Evolutionary conservation across 129 eudicot species (phyloP), one percentile per base, ranked within the genome.

Genomic region (Erigeron canadensis): DNA sequence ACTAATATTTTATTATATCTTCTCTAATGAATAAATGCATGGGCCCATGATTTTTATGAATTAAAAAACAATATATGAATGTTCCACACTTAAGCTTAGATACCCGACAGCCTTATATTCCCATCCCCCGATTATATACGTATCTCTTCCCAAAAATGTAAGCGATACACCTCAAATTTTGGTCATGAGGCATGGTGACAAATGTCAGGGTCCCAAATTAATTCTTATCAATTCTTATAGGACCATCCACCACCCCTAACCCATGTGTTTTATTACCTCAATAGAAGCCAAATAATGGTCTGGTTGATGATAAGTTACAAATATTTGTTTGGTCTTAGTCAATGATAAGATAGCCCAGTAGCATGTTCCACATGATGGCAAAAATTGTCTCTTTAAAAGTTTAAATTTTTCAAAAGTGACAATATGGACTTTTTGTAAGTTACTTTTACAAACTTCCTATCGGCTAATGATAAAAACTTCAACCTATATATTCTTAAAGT

Each of bases 311-410:
- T 75, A 45, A 65, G 42, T 45, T 75, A 58, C 54, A 46, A 65
- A 28, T 50, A 68, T 73, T 7, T 78, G 77, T 67, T 7, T 78
- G 77, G 86, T 51, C 78, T 63, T 82, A 73, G 72, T 56, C 69
- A 69, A 46, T 63, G 70, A 56, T 74, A 63, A 68, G 65, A 73
- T 73, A 82, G n/a, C 43, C 63, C 63, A 22, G 86, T 23, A 72
- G 53, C 79, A 77, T 77, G 79, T 68, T 78, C 61, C 56, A 63
- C 67, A 63, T 55, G 72, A 77, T 63, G 81, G 71, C 53, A 39
- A 53, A n/a, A 51, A 19, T 40, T 23, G 50, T 51, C 22, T 41
- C 38, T 77, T 15, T 28, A 44, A 55, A n/a, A 67, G 37, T 19
- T 42, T 6, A 28, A 16, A 18, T 48, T 17, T n/a, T n/a, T n/a